phyloP scores from a whole-genome alignment of 2,329 filamentous ascomycete genomes.

The Aspergillus pseudotamarii region DNA sequence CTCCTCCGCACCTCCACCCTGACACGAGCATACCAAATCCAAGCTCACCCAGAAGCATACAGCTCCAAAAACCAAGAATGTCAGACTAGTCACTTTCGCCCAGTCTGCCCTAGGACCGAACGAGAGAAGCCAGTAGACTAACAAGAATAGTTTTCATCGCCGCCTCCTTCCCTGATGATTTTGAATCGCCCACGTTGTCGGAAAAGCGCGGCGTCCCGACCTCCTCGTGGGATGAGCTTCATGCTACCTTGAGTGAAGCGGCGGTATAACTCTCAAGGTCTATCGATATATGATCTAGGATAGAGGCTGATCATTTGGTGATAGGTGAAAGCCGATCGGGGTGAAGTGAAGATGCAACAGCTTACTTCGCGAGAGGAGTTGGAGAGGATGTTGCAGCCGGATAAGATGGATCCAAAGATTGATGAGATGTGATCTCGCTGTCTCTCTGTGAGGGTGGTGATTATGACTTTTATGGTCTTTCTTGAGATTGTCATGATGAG shows the following conservation, averaged over 20 bases:
- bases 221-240: constrained; percentile 15
- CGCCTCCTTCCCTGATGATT: constrained; percentile 15
- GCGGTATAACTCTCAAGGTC: constrained; percentile 3
- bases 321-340: constrained; percentile 21
- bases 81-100: not conserved
- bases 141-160: constrained; percentile 13
- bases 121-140: not conserved
- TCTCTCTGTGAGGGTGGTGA: not conserved
- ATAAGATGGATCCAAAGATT: constrained; percentile 13
- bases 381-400: constrained; percentile 10
- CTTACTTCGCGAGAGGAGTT: constrained; percentile 7
- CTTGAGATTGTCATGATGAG: not conserved
- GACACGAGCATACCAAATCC: not conserved
- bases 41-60: not conserved
- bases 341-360: constrained; percentile 13
- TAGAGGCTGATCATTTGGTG: not conserved
- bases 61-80: not conserved
- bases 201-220: constrained; percentile 7
- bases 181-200: constrained; percentile 12
- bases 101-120: not conserved
- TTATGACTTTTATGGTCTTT: not conserved
- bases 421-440: constrained; percentile 14
- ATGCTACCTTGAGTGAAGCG: constrained; percentile 18
- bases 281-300: no score
- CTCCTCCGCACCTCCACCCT: not conserved